Evolutionary conservation across 257 asterid species (phyloP), one percentile per base, ranked within the genome.

Genomic region (Solanum chiquidenum): DNA sequence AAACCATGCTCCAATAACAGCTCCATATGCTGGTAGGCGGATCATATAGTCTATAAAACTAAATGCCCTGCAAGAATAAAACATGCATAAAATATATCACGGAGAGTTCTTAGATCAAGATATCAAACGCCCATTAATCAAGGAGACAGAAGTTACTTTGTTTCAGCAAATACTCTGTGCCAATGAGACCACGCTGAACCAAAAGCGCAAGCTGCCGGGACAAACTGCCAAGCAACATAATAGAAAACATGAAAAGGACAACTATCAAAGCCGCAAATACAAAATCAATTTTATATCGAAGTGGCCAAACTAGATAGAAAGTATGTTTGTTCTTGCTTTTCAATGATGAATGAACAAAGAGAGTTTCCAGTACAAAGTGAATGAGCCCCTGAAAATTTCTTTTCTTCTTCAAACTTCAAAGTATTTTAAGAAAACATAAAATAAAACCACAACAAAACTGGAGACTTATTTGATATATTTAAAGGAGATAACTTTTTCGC

Each of bases 1-100:
- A 89, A 96, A 92, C 99, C 98, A 96, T 83, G 99, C 98, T 86
- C 98, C 98, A 89, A 94, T 91, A 60, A 95, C 92, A 83, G 98
- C 98, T 90, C 99, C 98, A 89, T 94, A 94, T 10, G 98, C 98
- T 84, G 98, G 98, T 71, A 95, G 38, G 87, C 95, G 92, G 83
- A 95, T 92, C 94, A 92, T 93, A 87, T 90, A 93, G 90, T 95
- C 98, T 83, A 88, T 84, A 58, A 91, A 85, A 83, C 93, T 92
- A 89, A 86, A 72, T 83, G 95, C 92, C 89, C 98, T 95, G 91
- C 89, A 89, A 77, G 13, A 77, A 77, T 66, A 16, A 77, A 77
- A 42, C 84, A 77, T 42, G 58, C 35, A n/a, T n/a, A 25, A 77
- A 49, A 31, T 25, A 29, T 42, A 25, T 66, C 64, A 55, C n/a